These are phyloP conservation scores for Glycine soja DNA, from an alignment of 306 rosid species.

Conservation along the genomic window DNA sequence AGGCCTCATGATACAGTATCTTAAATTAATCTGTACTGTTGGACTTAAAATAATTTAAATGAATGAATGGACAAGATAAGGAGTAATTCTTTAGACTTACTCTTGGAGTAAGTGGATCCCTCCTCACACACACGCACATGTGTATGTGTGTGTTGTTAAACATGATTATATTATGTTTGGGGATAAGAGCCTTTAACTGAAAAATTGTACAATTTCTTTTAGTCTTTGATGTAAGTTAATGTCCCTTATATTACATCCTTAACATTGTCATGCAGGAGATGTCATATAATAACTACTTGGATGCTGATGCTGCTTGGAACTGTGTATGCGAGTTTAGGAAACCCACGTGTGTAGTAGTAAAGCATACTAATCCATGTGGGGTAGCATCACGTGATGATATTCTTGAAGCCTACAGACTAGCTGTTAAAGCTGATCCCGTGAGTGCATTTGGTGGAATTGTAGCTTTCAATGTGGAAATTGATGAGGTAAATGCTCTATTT, in stretches of 20 bases:
- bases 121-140: no score
- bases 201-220: slow-evolving; percentile 4
- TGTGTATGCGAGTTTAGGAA: slow-evolving; percentile 81
- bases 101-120: no score
- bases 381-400: slow-evolving; percentile 92
- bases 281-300: slow-evolving; percentile 93
- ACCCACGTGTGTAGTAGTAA: slow-evolving; percentile 90
- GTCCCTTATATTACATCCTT: not conserved
- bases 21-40: no score
- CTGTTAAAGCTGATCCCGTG: slow-evolving; percentile 93
- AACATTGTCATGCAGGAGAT: slow-evolving; percentile 72
- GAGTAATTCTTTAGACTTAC: no score
- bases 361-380: slow-evolving; percentile 96
- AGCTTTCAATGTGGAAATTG: slow-evolving; percentile 86
- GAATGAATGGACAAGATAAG: no score
- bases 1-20: no score
- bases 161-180: slow-evolving; percentile 21
- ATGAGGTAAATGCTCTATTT: slow-evolving; percentile 68
- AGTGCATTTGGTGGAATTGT: slow-evolving; percentile 99
- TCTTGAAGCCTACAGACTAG: slow-evolving; percentile 89
- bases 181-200: slow-evolving; percentile 1
- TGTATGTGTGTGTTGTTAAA: no score
- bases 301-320: slow-evolving; percentile 98
- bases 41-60: no score
- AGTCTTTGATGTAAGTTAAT: slow-evolving; percentile 10